Evolutionary conservation across 352 stramenopile species (phyloP), one percentile per base, ranked within the genome.

Genomic region (Phytophthora macrochlamydospora): DNA sequence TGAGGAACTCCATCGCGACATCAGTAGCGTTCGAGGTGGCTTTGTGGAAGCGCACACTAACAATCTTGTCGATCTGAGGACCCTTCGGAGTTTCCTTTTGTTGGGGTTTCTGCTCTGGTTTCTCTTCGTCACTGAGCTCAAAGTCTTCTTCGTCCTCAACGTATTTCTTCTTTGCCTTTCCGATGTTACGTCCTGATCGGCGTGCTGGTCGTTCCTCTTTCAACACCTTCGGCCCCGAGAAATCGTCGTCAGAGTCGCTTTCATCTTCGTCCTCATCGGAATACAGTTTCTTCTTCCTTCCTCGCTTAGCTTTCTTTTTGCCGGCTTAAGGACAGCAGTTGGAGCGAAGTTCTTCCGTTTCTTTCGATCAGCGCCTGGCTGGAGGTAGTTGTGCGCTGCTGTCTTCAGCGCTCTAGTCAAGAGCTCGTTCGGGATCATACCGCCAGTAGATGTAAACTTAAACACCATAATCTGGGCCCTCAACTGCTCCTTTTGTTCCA

Each of bases 1-100:
- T 97, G 31, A 99, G 74, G 63, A 99, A 99, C 73, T 98, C 81
- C 83, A 99, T 98, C 18, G 71, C 72, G 6, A 92, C 77, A 3
- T 94, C 85, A 14, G 72, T 65, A 28, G 85, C 65, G 7, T 81
- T 75, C 3, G 49, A 35, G 12, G 35, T 65, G 7, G 75, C 69
- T 49, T 93, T 94, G 70, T 87, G 77, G 62, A 95, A 95, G 4
- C 87, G 85, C 29, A 95, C 77, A 18, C 90, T 93, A 28, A 99
- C 78, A 61, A 99, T 98, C 45, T 93, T 93, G 71, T 98, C 91
- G 14, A 98, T 97, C 56, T 97, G 92, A 5, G 94, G 85, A 7
- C 87, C 86, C 59, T 93, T 90, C 14, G 67, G 63, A 14, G 59
- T 67, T 54, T 76, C 71, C 24, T 79, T 79, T 42, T 58, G 61